Conservation (phyloP, 441 rosid species). For the Adansonia rubrostipa region DNA sequence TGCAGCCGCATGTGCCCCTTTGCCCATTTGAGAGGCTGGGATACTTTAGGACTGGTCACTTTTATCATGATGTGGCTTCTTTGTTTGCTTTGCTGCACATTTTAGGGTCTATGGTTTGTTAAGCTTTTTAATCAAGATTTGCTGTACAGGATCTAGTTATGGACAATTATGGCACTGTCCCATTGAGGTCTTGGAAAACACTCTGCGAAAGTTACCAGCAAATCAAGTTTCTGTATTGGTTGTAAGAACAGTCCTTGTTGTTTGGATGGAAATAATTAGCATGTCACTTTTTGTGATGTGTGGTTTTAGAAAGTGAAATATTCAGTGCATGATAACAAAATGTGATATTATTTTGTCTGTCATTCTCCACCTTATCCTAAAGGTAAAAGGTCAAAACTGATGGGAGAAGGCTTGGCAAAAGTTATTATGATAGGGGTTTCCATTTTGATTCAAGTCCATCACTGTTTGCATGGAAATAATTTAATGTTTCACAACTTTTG, state of each 20-base stretch:
- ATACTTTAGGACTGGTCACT: background rate
- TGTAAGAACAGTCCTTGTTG: background rate
- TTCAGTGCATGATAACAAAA: background rate
- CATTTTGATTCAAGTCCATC: background rate
- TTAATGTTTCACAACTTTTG: background rate
- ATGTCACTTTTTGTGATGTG: background rate
- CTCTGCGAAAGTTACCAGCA: background rate
- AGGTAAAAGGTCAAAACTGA: constrained; percentile 13
- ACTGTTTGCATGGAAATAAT: background rate
- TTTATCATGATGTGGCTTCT: background rate
- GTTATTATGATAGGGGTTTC: background rate
- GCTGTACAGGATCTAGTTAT: background rate
- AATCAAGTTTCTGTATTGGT: background rate
- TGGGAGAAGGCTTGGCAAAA: background rate
- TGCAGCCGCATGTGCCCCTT: constrained; percentile 7
- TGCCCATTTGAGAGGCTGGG: constrained; percentile 5
- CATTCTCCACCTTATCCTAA: background rate
- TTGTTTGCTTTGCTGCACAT: background rate
- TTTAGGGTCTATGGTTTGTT: background rate
- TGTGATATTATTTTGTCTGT: background rate
- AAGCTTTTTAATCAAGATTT: background rate
- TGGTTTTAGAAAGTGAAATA: constrained; percentile 5
- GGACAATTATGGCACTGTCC: background rate
- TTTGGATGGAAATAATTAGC: background rate
- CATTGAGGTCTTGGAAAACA: background rate